phyloP scores from a whole-genome alignment of 257 asterid species.

The Solanum bulbocastanum region DNA sequence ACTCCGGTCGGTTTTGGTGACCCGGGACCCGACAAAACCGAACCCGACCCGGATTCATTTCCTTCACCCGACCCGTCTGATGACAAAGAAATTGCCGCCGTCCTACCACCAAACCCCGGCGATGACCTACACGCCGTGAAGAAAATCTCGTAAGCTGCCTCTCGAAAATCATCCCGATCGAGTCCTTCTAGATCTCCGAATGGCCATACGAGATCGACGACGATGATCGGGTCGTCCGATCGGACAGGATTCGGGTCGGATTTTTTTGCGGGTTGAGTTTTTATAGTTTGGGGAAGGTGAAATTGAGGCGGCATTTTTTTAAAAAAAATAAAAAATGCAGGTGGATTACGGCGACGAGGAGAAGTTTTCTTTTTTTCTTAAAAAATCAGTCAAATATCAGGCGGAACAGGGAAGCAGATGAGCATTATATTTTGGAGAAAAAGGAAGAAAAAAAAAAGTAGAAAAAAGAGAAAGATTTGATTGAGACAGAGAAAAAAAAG shows the following conservation, averaged over 20 bases:
- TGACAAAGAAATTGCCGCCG: conserved; percentile 12
- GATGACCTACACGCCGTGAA: conserved; percentile 90
- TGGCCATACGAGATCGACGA: conserved; percentile 28
- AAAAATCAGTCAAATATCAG: conserved; percentile 7
- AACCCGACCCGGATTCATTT: conserved; percentile 17
- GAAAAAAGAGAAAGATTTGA: background rate
- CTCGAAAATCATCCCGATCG: conserved; percentile 51
- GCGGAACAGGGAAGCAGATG: conserved; percentile 24
- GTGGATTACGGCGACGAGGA: background rate
- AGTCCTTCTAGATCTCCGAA: conserved; percentile 57
- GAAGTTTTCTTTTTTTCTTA: background rate
- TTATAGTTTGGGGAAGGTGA: background rate
- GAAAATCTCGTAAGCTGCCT: conserved; percentile 88
- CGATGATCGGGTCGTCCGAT: background rate
- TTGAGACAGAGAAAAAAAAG: background rate
- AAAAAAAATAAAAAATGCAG: background rate
- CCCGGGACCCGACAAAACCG: conserved; percentile 28
- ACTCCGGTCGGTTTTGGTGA: conserved; percentile 51
- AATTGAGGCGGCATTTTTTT: background rate
- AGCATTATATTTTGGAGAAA: conserved; percentile 10
- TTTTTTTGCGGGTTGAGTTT: conserved; percentile 7
- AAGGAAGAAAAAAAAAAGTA: background rate
- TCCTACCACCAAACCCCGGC: conserved; percentile 80
- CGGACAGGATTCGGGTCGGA: background rate
- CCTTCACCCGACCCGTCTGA: conserved; percentile 42